Base-by-base conservation (phyloP, 805 yeast species). In the Cyberlindnera veronae region DNA sequence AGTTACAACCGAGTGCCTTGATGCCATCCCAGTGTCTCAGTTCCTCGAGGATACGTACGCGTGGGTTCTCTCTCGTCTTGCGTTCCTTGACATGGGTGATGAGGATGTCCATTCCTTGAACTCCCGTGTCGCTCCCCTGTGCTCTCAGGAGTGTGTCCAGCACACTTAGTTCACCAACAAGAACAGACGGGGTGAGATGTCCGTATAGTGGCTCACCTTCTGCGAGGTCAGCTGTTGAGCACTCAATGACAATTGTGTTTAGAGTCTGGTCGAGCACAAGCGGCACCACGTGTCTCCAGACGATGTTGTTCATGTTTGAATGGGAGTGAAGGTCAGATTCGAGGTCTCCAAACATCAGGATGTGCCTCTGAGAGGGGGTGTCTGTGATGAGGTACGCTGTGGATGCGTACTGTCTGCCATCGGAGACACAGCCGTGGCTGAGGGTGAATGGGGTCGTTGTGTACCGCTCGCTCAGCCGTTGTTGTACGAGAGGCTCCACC, bases 271-370 rank as follows among this genome's bases (percentile, higher is more conserved):
- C 34, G 0, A 65, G 53, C 1, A 83, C 66, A 21, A 66, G 50
- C 0, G 71, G 69, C 1, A 82, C 74, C 3, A 85, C 64, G 15
- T 59, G 49, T 3, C 57, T 38, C 96, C 96, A 87, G 3, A 86
- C 71, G 37, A 45, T 49, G 30, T 36, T 52, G 45, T 31, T 76
- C 10, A 32, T 19, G 72, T 23, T 57, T 53, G 19, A 65, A 50
- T 20, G 50, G 9, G 84, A 74, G 1, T 67, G 57, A 5, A 53
- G 29, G 55, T 86, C 95, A 34, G 83, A 72, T 56, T 89, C 96
- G 26, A 86, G 76, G 57, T 89, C 97, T 1, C 97, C 97, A 69
- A 88, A 87, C 3, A 84, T 59, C 8, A 88, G 58, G 3, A 88
- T 35, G 17, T 67, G 64, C 8, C 66, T 48, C 11, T 61, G 51